Evolutionary conservation across 2,329 filamentous ascomycete species (phyloP), one percentile per base, ranked within the genome.

Genomic region (Botrytis deweyae): DNA sequence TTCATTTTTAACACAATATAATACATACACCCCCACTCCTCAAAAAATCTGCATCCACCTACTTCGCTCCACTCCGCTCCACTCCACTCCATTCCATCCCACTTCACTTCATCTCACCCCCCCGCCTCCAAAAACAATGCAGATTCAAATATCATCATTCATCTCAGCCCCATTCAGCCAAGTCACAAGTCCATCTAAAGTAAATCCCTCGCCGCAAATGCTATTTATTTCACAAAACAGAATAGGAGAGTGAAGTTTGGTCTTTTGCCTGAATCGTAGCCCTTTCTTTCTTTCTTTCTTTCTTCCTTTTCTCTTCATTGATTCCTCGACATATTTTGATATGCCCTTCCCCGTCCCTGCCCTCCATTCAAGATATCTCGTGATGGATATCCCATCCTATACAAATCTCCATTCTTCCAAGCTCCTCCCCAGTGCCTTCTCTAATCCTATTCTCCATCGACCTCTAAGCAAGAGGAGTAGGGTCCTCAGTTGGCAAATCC

Each of bases 401-500:
- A 72, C 69, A 65, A 33, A 49, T 40, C 25, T 36, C 38, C 6
- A 8, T 33, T 8, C 36, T 18, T 33, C 20, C 22, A n/a, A 18
- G 36, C 55, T 7, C 59, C n/a, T 66, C 33, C 36, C 36, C 20
- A 52, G 12, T 59, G 36, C 20, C 42, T 14, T 63, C 29, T 49
- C 5, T 25, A 9, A 22, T 33, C n/a, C 29, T 58, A 42, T 58
- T 22, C 20, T 33, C 25, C 2, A 33, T 58, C 22, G 8, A 33
- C 29, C 10, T 4, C 44, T 58, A 69, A 16, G 49, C 68, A 70
- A 70, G 40, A 29, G 66, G 66, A 20, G 12, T 64, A 44, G 65
- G 55, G 16, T 62, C 42, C n/a, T 73, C 72, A 22, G 65, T 73
- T 16, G 80, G 79, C 33, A 61, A 75, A 72, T 78, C 76, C 20